Percentiles rank a stretch among this genome's conserved stretches.
Evolutionary conservation across 768 basidiomycete species (phyloP).

Genomic region (Lactifluus subvellereus): DNA sequence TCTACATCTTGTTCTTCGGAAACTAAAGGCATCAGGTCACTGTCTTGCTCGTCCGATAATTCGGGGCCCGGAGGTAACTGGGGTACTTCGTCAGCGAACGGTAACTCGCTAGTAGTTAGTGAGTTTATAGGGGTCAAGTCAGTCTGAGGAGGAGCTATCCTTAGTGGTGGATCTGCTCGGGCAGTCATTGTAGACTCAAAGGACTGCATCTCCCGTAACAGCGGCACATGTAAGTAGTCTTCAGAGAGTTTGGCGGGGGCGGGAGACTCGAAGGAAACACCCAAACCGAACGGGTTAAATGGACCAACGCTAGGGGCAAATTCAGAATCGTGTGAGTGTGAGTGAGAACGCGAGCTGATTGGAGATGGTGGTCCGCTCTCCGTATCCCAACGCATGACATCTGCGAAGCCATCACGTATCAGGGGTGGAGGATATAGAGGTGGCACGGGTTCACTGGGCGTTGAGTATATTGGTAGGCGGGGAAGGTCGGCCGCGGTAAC

Average conservation of each 20-base stretch:
- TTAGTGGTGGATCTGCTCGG: constrained; percentile 40
- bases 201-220: constrained; percentile 79
- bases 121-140: constrained; percentile 1
- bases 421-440: constrained; percentile 27
- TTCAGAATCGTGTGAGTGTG: constrained; percentile 5
- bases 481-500: constrained; percentile 67
- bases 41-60: constrained; percentile 14
- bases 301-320: constrained; percentile 31
- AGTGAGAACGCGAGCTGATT: constrained; percentile 31
- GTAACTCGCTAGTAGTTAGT: background rate
- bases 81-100: background rate
- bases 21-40: constrained; percentile 6
- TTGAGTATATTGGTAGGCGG: constrained; percentile 30
- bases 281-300: constrained; percentile 56
- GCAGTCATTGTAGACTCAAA: constrained; percentile 82
- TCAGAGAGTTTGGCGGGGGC: constrained; percentile 44
- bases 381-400: constrained; percentile 56
- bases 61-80: constrained; percentile 4
- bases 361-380: constrained; percentile 35
- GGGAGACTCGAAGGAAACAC: constrained; percentile 58
- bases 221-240: constrained; percentile 35
- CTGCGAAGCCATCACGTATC: constrained; percentile 53
- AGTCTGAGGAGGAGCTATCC: background rate
- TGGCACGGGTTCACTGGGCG: constrained; percentile 7
- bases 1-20: constrained; percentile 16